Percentiles rank a stretch among this genome's conserved stretches.
Evolutionary conservation across 2,329 filamentous ascomycete genomes (phyloP).

Genomic region (Camillea tinctor): DNA sequence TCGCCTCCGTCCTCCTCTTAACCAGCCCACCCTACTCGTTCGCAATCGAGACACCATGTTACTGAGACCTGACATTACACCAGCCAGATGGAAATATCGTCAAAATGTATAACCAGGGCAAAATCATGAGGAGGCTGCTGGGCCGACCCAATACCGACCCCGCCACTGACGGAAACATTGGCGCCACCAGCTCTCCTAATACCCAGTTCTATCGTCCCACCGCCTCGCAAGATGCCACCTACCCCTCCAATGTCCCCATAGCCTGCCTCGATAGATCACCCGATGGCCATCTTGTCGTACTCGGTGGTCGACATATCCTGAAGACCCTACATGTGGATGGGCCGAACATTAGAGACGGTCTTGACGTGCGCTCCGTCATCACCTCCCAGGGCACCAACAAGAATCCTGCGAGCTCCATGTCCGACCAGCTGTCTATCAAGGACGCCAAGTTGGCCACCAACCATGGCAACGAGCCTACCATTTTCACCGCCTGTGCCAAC

Average conservation of each 20-base stretch:
- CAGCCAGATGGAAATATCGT: slow-evolving; percentile 27
- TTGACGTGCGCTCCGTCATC: slow-evolving; percentile 59
- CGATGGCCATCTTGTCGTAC: slow-evolving; percentile 54
- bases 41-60: slow-evolving; percentile 25
- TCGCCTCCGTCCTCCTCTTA: neutral
- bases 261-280: slow-evolving; percentile 57
- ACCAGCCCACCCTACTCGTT: neutral
- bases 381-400: slow-evolving; percentile 47
- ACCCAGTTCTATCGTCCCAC: slow-evolving; percentile 48
- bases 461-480: slow-evolving; percentile 46
- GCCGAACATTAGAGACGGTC: slow-evolving; percentile 51
- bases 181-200: slow-evolving; percentile 45
- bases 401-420: slow-evolving; percentile 35
- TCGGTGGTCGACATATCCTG: slow-evolving; percentile 60
- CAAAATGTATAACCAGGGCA: slow-evolving; percentile 53
- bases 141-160: slow-evolving; percentile 52
- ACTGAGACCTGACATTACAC: slow-evolving; percentile 16
- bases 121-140: slow-evolving; percentile 61
- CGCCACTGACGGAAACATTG: slow-evolving; percentile 43
- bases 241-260: slow-evolving; percentile 52
- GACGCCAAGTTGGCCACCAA: slow-evolving; percentile 56
- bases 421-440: slow-evolving; percentile 62
- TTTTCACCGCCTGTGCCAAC: slow-evolving; percentile 63
- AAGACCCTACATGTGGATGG: slow-evolving; percentile 59
- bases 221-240: slow-evolving; percentile 55